These are phyloP conservation scores for Bacidia rubella DNA, from an alignment of 495 filamentous ascomycete genomes.

Conservation along the genomic window DNA sequence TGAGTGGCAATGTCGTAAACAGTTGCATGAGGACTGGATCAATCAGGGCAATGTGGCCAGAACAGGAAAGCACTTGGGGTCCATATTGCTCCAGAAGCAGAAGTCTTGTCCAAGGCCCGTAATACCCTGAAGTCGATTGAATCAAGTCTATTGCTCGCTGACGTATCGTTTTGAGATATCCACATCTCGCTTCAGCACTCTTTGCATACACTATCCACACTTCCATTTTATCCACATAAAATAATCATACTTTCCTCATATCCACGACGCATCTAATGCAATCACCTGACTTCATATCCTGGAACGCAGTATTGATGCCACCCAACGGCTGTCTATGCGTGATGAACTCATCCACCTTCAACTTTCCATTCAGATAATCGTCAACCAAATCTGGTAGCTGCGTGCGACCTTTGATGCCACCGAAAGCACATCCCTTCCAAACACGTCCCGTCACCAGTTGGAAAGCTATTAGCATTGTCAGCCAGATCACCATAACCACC, in stretches of 20 bases:
- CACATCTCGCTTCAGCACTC: neutral
- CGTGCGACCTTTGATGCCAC: slow-evolving; percentile 91
- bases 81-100: no score
- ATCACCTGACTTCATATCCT: slow-evolving; percentile 88
- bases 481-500: slow-evolving; percentile 12
- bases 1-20: no score
- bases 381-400: slow-evolving; percentile 80
- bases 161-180: neutral
- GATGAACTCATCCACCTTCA: slow-evolving; percentile 99
- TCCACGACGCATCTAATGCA: slow-evolving; percentile 78
- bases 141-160: no score
- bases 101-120: no score
- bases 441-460: slow-evolving; percentile 95
- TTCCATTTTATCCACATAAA: no score
- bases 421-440: slow-evolving; percentile 96
- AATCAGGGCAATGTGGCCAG: no score
- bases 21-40: no score
- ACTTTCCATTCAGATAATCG: slow-evolving; percentile 75
- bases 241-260: slow-evolving; percentile 20
- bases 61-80: no score
- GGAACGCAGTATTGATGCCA: slow-evolving; percentile 80
- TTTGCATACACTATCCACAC: neutral
- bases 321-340: slow-evolving; percentile 75
- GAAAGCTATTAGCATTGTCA: slow-evolving; percentile 52
- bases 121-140: no score